Conservation (phyloP, 345 rosid genomes). For the Noccaea caerulescens region DNA sequence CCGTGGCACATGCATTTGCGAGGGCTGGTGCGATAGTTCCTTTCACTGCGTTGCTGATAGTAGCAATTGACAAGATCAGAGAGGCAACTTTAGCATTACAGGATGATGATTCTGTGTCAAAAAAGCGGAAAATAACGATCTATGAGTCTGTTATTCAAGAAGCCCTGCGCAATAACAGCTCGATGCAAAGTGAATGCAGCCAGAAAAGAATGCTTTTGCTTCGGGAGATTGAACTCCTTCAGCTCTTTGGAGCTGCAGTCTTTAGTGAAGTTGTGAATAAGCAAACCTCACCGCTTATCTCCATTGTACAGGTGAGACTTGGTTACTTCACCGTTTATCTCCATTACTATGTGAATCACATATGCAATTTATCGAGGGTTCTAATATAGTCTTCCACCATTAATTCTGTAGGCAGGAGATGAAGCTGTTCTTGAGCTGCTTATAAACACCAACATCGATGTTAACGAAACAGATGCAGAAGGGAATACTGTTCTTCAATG, state of each 20-base stretch:
- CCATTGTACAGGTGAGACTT: slow-evolving; percentile 58
- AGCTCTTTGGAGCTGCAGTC: slow-evolving; percentile 63
- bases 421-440: slow-evolving; percentile 70
- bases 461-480: slow-evolving; percentile 68
- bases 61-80: slow-evolving; percentile 59
- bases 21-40: slow-evolving; percentile 57
- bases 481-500: slow-evolving; percentile 83
- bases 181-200: slow-evolving; percentile 37
- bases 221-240: slow-evolving; percentile 71
- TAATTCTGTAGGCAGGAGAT: slow-evolving; percentile 65
- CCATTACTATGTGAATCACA: slow-evolving; percentile 6
- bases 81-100: slow-evolving; percentile 46
- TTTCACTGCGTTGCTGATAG: slow-evolving; percentile 58
- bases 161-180: slow-evolving; percentile 51
- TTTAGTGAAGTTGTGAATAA: slow-evolving; percentile 45
- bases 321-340: not conserved
- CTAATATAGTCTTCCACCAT: slow-evolving; percentile 5
- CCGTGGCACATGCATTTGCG: slow-evolving; percentile 60
- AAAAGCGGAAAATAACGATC: slow-evolving; percentile 60
- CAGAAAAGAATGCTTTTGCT: slow-evolving; percentile 65
- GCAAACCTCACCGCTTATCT: slow-evolving; percentile 56
- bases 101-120: slow-evolving; percentile 44
- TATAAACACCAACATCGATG: slow-evolving; percentile 58
- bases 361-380: not conserved
- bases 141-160: slow-evolving; percentile 64